Conservation (phyloP, 2,329 filamentous ascomycete genomes). For the Colletotrichum destructivum region DNA sequence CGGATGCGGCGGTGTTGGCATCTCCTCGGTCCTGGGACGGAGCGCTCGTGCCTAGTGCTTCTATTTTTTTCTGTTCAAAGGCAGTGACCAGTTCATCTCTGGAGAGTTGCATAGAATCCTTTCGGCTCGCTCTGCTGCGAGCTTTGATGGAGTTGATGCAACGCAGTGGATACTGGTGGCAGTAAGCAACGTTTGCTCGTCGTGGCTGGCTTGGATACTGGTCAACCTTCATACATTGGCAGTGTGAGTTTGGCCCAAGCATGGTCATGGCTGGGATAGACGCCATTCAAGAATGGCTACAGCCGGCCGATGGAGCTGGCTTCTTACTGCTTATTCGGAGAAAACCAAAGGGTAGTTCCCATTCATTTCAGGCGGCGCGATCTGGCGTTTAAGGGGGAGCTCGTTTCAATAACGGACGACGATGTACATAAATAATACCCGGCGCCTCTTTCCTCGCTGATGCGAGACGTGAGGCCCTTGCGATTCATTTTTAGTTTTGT, state of each 20-base stretch:
- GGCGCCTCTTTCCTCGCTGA: slow-evolving; percentile 39
- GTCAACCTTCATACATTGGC: neutral
- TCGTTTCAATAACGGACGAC: neutral
- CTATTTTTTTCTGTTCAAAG: neutral
- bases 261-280: slow-evolving; percentile 14
- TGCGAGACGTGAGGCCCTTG: slow-evolving; percentile 41
- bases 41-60: slow-evolving; percentile 2
- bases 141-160: neutral
- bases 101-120: neutral
- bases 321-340: slow-evolving; percentile 28
- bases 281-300: neutral
- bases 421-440: slow-evolving; percentile 41
- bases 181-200: neutral
- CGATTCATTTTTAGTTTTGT: slow-evolving; percentile 31
- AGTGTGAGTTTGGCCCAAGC: neutral
- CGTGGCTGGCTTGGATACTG: neutral
- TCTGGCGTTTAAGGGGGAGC: slow-evolving; percentile 24
- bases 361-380: slow-evolving; percentile 4
- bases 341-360: slow-evolving; percentile 3
- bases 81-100: neutral
- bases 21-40: neutral
- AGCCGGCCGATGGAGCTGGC: neutral
- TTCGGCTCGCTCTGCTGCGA: neutral
- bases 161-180: too few species aligned
- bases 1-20: neutral